phyloP scores from a whole-genome alignment of 768 basidiomycete genomes.

The Polyporus arcularius region DNA sequence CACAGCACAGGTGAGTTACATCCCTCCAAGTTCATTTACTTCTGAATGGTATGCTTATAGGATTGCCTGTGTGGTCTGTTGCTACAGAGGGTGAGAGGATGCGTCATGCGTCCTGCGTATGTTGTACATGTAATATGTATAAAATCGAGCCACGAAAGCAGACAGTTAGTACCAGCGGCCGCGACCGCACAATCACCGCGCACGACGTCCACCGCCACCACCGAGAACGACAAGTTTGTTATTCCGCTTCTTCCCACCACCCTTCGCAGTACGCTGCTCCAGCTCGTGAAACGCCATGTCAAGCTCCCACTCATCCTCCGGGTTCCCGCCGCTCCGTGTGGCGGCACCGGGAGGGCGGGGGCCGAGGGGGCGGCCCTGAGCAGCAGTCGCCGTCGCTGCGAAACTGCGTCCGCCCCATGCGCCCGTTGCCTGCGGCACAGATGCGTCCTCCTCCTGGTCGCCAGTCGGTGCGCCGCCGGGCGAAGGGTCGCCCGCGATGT shows the following conservation, averaged over 20 bases:
- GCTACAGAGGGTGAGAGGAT: conserved; percentile 15
- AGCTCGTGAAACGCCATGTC: conserved; percentile 83
- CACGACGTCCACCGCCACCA: conserved; percentile 52
- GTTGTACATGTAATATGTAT: conserved; percentile 10
- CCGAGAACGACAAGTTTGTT: conserved; percentile 74
- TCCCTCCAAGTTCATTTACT: not conserved
- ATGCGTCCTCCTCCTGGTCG: conserved; percentile 15
- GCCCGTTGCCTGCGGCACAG: conserved; percentile 35
- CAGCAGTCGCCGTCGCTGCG: conserved; percentile 62
- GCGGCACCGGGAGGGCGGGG: conserved; percentile 26
- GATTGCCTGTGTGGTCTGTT: conserved; percentile 9
- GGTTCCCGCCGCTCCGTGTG: conserved; percentile 34
- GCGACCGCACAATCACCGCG: conserved; percentile 10
- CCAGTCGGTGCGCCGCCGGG: conserved; percentile 65
- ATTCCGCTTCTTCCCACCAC: conserved; percentile 58
- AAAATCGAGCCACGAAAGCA: not conserved
- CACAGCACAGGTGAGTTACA: not conserved
- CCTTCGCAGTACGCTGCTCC: conserved; percentile 50
- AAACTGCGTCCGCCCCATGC: conserved; percentile 84
- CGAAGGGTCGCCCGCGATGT: conserved; percentile 48
- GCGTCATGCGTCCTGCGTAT: conserved; percentile 9
- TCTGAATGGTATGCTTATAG: not conserved
- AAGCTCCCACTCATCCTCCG: conserved; percentile 72
- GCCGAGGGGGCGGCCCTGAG: conserved; percentile 15
- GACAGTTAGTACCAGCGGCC: too few relatives aligned